A percentile compares a stretch with the other conserved stretches of the same genome.
Evolutionary conservation across 257 asterid genomes (phyloP).

Genomic region (Solanum medicagineum): DNA sequence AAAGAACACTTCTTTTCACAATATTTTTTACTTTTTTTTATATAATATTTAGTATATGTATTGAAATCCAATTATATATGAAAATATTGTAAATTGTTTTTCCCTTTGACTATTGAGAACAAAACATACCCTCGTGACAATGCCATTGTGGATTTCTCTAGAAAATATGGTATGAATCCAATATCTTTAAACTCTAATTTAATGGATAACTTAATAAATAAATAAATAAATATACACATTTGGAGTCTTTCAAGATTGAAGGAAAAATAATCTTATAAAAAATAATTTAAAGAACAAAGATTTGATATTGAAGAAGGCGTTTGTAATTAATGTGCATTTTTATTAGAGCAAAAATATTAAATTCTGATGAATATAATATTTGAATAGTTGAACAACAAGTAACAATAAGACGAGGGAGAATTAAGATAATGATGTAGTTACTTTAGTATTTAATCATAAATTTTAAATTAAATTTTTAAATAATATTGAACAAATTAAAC

Average conservation of each 20-base stretch:
- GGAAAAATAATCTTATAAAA: neutral
- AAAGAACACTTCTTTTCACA: neutral
- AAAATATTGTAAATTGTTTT: neutral
- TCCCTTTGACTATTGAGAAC: neutral
- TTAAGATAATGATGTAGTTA: too few relatives aligned
- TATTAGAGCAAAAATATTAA: too few relatives aligned
- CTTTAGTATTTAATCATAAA: too few relatives aligned
- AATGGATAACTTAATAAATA: neutral
- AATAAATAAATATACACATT: neutral
- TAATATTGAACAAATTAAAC: too few relatives aligned
- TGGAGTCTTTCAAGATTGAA: neutral
- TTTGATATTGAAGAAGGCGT: neutral
- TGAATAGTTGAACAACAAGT: neutral
- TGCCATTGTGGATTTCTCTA: neutral
- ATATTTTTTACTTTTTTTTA: too few relatives aligned
- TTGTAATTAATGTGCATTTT: neutral
- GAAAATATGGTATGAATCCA: neutral
- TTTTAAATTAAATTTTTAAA: too few relatives aligned
- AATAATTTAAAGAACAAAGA: neutral
- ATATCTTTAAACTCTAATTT: neutral
- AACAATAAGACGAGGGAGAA: neutral
- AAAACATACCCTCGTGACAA: neutral
- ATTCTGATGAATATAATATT: neutral
- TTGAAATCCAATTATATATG: neutral
- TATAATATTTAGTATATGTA: accelerated